Base-by-base conservation (phyloP, 495 filamentous ascomycete genomes). In the Pseudotulostoma volvatum region DNA sequence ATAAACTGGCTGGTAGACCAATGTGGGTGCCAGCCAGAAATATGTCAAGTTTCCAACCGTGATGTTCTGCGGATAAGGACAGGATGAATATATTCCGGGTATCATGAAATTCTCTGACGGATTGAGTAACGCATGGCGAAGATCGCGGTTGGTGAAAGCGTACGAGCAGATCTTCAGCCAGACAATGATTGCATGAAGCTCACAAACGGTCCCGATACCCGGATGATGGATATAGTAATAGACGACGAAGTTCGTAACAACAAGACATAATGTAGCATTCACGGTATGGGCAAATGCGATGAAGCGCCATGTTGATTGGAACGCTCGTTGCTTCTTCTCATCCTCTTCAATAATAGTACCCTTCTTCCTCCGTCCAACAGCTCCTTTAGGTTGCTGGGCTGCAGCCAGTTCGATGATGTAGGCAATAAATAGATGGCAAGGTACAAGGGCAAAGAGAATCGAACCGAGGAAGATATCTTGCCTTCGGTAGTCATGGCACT, bases 1-100 rank as follows among this genome's bases (percentile, higher is more conserved):
- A 51, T 97, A 97, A 8, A 92, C 84, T 1, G 90, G 88, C 58
- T 97, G 90, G 57, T 97, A 97, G 37, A 96, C 81, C 15, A 97
- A 67, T 0, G 90, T 97, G 1, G 90, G 90, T 0, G 90, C 90
- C 71, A 86, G 84, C 84, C 90, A 95, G 49, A 96, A 97, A 60
- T 96, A 97, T 31, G 63, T 67, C 4, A 97, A 61, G 53, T 97
- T 97, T 3, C 66, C 51, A 41, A 92, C 64, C 4, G 84, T 93
- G 54, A 96, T 79, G 58, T 96, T 97, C 28, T 67, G 54, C 0
- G 90, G 90, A 48, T 96, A 97, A 0, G 87, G 82, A 46, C 83
- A 90, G n/a, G 70, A 50, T 1, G 63, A 56, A 57, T 97, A 97
- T 33, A 95, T 61, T 7, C 79, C 73, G 0, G 90, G 90, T 1